phyloP scores from a whole-genome alignment of 306 rosid species.

The Lathyrus aphaca region DNA sequence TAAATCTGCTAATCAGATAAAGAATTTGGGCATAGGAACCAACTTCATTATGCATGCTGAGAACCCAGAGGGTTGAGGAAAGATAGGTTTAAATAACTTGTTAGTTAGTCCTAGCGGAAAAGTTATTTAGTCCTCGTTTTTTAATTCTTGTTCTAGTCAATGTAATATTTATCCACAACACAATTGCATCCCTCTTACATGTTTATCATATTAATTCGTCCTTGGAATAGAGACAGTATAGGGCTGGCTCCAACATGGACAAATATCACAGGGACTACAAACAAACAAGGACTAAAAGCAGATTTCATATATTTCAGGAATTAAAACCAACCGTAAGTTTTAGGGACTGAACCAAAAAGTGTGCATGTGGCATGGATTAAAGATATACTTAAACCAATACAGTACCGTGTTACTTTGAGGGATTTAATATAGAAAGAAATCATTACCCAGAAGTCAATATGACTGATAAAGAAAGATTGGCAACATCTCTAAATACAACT shows the following conservation, averaged over 20 bases:
- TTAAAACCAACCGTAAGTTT: neutral
- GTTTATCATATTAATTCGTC: neutral
- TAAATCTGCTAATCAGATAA: slow-evolving; percentile 20
- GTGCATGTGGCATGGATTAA: neutral
- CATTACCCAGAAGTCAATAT: slow-evolving; percentile 88
- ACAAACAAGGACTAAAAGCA: neutral
- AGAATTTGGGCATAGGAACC: slow-evolving; percentile 12
- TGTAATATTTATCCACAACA: slow-evolving; percentile 9
- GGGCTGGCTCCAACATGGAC: neutral
- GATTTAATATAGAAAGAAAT: slow-evolving; percentile 10
- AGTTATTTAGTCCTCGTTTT: slow-evolving; percentile 2
- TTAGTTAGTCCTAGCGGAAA: neutral
- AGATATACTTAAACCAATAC: neutral
- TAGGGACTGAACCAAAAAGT: neutral
- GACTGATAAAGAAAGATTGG: slow-evolving; percentile 81
- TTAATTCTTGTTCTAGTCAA: neutral
- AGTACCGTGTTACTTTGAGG: neutral
- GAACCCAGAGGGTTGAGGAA: neutral
- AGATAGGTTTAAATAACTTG: slow-evolving; percentile 7
- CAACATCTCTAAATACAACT: slow-evolving; percentile 90
- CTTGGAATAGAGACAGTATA: neutral
- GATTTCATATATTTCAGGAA: neutral
- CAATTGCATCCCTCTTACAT: neutral
- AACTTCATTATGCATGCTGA: slow-evolving; percentile 14
- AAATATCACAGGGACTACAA: neutral